Evolutionary conservation across 2,329 filamentous ascomycete genomes (phyloP).

Genomic region (Incumbomyces delicatus): DNA sequence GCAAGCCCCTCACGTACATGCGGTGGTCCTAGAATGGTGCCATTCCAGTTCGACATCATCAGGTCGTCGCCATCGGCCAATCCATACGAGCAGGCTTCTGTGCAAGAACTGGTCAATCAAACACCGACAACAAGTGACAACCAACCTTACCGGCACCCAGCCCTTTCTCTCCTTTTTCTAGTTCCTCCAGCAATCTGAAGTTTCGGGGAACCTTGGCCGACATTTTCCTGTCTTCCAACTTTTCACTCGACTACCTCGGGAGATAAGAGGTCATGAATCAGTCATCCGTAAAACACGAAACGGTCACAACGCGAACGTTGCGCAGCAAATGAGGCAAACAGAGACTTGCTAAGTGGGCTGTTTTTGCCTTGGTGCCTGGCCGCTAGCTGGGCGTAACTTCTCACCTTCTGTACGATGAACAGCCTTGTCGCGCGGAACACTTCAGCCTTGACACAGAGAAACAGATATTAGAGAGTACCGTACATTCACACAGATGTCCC

Average conservation of each 20-base stretch:
- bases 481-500: too few relatives aligned
- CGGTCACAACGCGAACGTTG: too few relatives aligned
- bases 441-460: background rate
- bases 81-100: slow-evolving; percentile 95
- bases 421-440: too few relatives aligned
- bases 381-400: too few relatives aligned
- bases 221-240: slow-evolving; percentile 31
- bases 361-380: slow-evolving; percentile 2
- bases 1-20: slow-evolving; percentile 54
- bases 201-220: slow-evolving; percentile 80
- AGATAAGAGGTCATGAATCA: too few relatives aligned
- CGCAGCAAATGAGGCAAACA: slow-evolving; percentile 4
- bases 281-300: too few relatives aligned
- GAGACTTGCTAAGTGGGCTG: background rate
- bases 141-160: slow-evolving; percentile 66
- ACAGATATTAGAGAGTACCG: too few relatives aligned
- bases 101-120: slow-evolving; percentile 1
- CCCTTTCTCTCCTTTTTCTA: slow-evolving; percentile 98
- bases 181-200: slow-evolving; percentile 91
- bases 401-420: too few relatives aligned
- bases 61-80: slow-evolving; percentile 89
- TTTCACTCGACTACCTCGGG: background rate
- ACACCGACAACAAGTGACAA: slow-evolving; percentile 4
- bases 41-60: slow-evolving; percentile 97
- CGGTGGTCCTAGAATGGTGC: slow-evolving; percentile 90